Percentiles rank a stretch among this genome's conserved stretches.
Conservation (phyloP, 345 rosid genomes). For the Eucalyptus curtisii region DNA sequence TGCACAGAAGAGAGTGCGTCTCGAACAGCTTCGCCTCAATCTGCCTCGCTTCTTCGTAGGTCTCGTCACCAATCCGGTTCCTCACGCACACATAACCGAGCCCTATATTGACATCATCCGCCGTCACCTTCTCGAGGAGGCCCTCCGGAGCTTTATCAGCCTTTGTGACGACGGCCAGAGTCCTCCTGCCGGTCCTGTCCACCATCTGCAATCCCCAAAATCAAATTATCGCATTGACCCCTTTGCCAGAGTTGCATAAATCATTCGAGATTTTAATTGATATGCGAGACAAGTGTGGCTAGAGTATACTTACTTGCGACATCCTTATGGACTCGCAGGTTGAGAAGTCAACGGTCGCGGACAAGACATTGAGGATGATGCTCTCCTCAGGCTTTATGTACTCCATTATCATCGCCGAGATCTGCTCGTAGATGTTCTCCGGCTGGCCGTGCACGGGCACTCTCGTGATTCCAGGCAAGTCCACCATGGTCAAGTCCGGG, state of each 20-base stretch:
- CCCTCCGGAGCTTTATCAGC: conserved; percentile 45
- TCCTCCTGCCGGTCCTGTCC: conserved; percentile 24
- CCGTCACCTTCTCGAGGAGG: conserved; percentile 24
- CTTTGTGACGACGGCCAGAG: conserved; percentile 42
- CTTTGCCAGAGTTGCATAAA: not conserved
- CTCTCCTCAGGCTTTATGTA: conserved; percentile 34
- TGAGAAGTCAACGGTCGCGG: conserved; percentile 26
- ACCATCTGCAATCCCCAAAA: not conserved
- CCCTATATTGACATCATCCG: conserved; percentile 38
- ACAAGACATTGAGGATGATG: conserved; percentile 31
- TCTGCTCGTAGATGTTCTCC: conserved; percentile 36
- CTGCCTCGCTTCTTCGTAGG: conserved; percentile 12
- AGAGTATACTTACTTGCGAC: conserved; percentile 6
- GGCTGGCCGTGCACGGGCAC: conserved; percentile 48
- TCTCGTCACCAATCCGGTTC: conserved; percentile 25
- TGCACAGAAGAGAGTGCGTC: conserved; percentile 1
- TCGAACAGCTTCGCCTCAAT: conserved; percentile 9
- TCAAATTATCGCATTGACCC: not conserved
- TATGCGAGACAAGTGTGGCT: not conserved
- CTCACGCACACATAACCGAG: conserved; percentile 39
- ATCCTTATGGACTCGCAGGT: conserved; percentile 47
- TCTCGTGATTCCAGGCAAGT: conserved; percentile 49
- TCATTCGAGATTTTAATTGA: not conserved
- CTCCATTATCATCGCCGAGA: conserved; percentile 22
- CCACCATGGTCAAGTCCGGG: conserved; percentile 44